Evolutionary conservation across 371 early-diverging fungal genomes (phyloP).

Genomic region (Sanchytrium tribonematis): DNA sequence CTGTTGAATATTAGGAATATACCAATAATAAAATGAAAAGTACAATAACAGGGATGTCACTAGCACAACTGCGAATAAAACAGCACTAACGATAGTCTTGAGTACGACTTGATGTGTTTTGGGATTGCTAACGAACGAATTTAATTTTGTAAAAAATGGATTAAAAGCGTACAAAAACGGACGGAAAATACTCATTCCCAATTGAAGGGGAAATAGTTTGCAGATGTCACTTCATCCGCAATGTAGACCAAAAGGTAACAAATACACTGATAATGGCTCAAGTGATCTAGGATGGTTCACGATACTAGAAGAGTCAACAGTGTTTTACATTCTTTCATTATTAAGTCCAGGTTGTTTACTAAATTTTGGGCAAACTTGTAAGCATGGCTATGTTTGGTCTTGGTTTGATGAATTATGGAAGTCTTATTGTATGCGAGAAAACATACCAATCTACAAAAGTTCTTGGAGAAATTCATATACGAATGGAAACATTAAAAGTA

Average conservation of each 20-base stretch:
- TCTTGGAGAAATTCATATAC: not conserved
- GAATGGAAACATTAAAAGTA: not conserved
- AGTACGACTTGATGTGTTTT: not conserved
- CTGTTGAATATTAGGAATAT: not conserved
- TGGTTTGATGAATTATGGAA: not conserved
- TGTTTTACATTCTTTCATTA: not conserved
- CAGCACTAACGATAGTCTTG: not conserved
- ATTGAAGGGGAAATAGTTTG: not conserved
- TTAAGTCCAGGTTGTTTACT: not conserved
- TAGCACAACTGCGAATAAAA: not conserved
- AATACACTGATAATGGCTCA: not conserved
- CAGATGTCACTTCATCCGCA: not conserved
- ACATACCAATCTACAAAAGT: not conserved
- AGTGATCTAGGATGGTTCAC: not conserved
- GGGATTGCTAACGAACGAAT: not conserved
- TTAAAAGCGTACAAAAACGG: not conserved
- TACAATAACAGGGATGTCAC: not conserved
- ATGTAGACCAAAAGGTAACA: not conserved
- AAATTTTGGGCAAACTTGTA: not conserved
- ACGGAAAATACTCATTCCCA: too few species aligned
- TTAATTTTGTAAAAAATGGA: not conserved
- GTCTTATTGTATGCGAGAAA: not conserved
- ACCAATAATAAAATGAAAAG: not conserved
- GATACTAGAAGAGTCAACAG: not conserved
- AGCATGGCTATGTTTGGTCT: not conserved